Conservation (phyloP, 2,329 filamentous ascomycete species). For the Setomelanomma holmii region DNA sequence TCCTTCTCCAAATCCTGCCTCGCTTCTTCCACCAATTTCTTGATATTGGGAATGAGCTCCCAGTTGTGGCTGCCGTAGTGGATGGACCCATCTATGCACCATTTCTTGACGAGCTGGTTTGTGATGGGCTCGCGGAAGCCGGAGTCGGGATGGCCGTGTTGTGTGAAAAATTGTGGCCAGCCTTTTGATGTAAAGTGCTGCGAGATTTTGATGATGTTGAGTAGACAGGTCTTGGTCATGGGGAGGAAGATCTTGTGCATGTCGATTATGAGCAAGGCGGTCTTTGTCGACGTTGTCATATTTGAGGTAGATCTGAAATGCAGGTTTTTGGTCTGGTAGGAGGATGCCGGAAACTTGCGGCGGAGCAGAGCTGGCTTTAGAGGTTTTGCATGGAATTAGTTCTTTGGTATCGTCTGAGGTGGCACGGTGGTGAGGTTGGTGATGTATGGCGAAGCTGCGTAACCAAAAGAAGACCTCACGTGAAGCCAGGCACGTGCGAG, state of each 20-base stretch:
- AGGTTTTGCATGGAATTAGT: too few relatives aligned
- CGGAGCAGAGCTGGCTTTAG: too few relatives aligned
- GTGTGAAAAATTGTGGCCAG: conserved; percentile 49
- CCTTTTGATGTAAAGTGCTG: conserved; percentile 30
- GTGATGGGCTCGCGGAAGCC: conserved; percentile 38
- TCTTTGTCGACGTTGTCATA: conserved; percentile 18
- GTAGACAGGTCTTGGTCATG: conserved; percentile 44
- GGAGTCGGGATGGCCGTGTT: conserved; percentile 48
- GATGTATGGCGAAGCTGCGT: too few relatives aligned
- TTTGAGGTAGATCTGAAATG: too few relatives aligned
- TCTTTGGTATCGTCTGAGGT: too few relatives aligned
- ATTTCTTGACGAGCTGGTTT: conserved; percentile 52
- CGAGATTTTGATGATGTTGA: conserved; percentile 45
- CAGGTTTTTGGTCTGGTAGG: too few relatives aligned
- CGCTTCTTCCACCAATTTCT: neutral
- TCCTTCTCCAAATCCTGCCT: neutral
- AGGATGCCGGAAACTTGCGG: too few relatives aligned
- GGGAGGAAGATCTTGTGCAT: conserved; percentile 50
- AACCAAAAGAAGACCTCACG: too few relatives aligned
- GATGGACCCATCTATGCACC: conserved; percentile 46
- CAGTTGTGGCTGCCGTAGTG: conserved; percentile 23
- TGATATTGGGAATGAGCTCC: neutral
- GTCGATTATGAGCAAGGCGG: conserved; percentile 51
- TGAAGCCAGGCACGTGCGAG: too few relatives aligned
- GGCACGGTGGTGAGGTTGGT: too few relatives aligned